A percentile compares a stretch with the other conserved stretches of the same genome.
Evolutionary conservation across 139 green algal genomes (phyloP).

Genomic region (Closterium sp.): DNA sequence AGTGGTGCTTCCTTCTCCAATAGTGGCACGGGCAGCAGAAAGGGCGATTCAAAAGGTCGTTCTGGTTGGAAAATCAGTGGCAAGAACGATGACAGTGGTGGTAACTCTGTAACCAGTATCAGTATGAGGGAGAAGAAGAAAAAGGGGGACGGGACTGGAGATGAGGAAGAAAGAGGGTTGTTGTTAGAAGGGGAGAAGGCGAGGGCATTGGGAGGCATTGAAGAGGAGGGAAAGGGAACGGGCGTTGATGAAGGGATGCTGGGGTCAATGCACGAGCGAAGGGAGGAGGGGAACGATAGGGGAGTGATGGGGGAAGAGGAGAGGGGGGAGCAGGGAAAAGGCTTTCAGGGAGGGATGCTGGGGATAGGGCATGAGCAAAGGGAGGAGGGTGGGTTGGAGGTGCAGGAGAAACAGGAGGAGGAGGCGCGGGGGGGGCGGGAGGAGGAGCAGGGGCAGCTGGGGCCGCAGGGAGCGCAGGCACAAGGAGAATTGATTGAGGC

Average conservation of each 20-base stretch:
- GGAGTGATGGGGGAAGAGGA: neutral
- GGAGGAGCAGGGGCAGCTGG: neutral
- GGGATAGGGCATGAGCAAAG: neutral
- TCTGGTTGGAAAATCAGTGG: neutral
- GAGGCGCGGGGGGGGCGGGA: no score
- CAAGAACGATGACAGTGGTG: neutral
- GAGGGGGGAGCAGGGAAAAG: neutral
- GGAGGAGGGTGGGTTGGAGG: neutral
- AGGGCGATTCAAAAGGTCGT: neutral
- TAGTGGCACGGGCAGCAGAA: neutral
- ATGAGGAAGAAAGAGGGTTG: neutral
- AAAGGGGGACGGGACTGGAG: neutral
- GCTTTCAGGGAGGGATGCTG: neutral
- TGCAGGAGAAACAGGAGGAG: neutral
- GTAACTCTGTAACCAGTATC: neutral
- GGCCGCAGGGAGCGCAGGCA: neutral
- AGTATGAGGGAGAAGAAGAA: neutral
- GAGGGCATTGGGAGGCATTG: neutral
- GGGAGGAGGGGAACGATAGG: neutral
- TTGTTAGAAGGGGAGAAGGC: neutral
- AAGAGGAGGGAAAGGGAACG: neutral
- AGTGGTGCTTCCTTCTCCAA: neutral
- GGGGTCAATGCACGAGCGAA: no score
- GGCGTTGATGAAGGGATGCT: no score
- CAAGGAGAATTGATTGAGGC: neutral